These are phyloP conservation scores for Areca catechu DNA, from an alignment of 176 grass and related monocot genomes.

Conservation along the genomic window DNA sequence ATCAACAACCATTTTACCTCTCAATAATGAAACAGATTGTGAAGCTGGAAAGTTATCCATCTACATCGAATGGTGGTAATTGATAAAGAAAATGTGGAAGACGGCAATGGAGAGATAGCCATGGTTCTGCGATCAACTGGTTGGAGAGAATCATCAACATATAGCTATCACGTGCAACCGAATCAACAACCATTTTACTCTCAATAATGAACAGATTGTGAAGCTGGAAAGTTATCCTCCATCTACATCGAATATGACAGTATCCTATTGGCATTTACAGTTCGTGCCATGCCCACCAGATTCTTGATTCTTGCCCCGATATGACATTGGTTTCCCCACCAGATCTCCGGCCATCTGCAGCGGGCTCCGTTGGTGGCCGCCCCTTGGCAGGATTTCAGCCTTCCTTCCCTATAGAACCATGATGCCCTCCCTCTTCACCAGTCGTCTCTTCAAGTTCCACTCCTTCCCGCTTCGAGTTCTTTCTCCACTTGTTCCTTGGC, in stretches of 20 bases:
- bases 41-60: no score
- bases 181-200: conserved; percentile 31
- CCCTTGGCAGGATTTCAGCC: neutral
- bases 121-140: conserved; percentile 23
- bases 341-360: neutral
- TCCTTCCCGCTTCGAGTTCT: conserved; percentile 2
- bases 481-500: conserved; percentile 7
- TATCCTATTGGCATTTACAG: conserved; percentile 35
- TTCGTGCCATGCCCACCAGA: conserved; percentile 23
- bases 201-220: conserved; percentile 40
- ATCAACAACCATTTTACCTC: conserved; percentile 32
- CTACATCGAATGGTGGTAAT: no score
- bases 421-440: conserved; percentile 8
- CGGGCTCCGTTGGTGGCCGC: neutral
- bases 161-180: conserved; percentile 37
- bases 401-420: conserved; percentile 6
- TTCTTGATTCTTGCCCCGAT: conserved; percentile 1
- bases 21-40: conserved; percentile 41
- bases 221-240: conserved; percentile 18
- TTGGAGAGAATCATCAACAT: conserved; percentile 35
- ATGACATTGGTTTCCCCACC: neutral
- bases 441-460: conserved; percentile 6
- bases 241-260: conserved; percentile 40
- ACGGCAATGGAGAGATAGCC: conserved; percentile 6
- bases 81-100: conserved; percentile 23